A percentile compares a stretch with the other conserved stretches of the same genome.
Evolutionary conservation across 441 rosid genomes (phyloP).

Genomic region (Hura crepitans): DNA sequence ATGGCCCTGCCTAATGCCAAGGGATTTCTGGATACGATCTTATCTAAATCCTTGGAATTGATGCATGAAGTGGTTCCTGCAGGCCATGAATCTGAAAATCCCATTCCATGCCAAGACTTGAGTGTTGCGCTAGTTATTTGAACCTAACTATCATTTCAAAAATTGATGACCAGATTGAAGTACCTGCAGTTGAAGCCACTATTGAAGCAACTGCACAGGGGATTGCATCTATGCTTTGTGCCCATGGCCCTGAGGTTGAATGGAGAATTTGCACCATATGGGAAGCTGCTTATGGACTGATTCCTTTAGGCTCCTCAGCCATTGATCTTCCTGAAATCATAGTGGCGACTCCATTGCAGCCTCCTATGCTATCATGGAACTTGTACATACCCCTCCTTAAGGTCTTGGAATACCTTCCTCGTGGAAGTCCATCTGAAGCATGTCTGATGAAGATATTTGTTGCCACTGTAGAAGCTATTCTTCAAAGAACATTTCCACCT

Average conservation of each 20-base stretch:
- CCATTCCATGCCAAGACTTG: background rate
- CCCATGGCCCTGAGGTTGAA: conserved; percentile 99
- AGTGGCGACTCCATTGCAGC: conserved; percentile 92
- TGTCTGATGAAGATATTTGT: conserved; percentile 97
- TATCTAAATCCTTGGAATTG: background rate
- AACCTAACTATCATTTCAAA: conserved; percentile 24
- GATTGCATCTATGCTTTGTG: conserved; percentile 99
- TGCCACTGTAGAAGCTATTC: conserved; percentile 91
- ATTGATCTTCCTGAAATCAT: conserved; percentile 98
- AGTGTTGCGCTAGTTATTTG: conserved; percentile 10
- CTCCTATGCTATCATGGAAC: conserved; percentile 95
- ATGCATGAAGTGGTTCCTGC: conserved; percentile 3
- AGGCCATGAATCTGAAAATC: background rate
- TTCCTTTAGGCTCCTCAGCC: conserved; percentile 90
- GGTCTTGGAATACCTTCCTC: conserved; percentile 97
- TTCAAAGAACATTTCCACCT: conserved; percentile 83
- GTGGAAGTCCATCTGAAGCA: conserved; percentile 99
- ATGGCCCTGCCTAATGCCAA: conserved; percentile 5
- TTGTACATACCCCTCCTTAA: conserved; percentile 94
- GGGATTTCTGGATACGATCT: conserved; percentile 8
- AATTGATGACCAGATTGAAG: conserved; percentile 67
- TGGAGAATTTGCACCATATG: conserved; percentile 99
- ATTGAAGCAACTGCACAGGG: conserved; percentile 99
- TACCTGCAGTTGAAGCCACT: conserved; percentile 95
- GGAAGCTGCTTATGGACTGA: conserved; percentile 99